phyloP scores from a whole-genome alignment of 202 grass and related monocot species.

The Eragrostis tef region DNA sequence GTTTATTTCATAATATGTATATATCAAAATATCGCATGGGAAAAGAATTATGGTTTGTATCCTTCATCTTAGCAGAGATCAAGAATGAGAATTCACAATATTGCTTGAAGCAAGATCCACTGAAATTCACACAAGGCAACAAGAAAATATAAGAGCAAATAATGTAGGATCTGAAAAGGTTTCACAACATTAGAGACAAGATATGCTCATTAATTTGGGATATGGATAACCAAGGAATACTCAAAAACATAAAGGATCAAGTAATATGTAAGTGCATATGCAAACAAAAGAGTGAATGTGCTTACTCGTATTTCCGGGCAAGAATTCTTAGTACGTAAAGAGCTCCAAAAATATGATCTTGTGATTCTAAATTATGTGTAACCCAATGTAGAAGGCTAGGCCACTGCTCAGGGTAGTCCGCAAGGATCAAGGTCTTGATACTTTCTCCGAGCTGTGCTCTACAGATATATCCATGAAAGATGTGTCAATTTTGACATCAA shows the following conservation, averaged over 20 bases:
- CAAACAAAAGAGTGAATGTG: slow-evolving; percentile 31
- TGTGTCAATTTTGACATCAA: slow-evolving; percentile 39
- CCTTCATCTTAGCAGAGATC: slow-evolving; percentile 16
- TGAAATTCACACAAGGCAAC: not conserved
- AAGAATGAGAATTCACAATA: not conserved
- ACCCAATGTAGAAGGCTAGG: slow-evolving; percentile 86
- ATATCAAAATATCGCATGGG: slow-evolving; percentile 4
- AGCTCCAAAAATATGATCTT: slow-evolving; percentile 85
- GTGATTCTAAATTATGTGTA: slow-evolving; percentile 69
- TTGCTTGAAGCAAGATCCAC: not conserved
- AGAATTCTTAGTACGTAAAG: slow-evolving; percentile 87
- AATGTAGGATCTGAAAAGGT: not conserved
- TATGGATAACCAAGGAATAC: slow-evolving; percentile 18
- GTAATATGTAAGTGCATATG: not conserved
- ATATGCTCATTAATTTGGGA: not conserved
- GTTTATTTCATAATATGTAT: not conserved
- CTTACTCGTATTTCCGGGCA: slow-evolving; percentile 93
- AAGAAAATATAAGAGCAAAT: slow-evolving; percentile 8
- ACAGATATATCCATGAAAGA: slow-evolving; percentile 43
- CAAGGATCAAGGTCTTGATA: slow-evolving; percentile 86
- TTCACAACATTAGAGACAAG: not conserved
- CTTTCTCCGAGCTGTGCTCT: slow-evolving; percentile 93
- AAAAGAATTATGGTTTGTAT: slow-evolving; percentile 3
- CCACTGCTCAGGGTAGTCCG: slow-evolving; percentile 93
- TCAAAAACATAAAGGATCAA: not conserved